Conservation (phyloP, 2,329 filamentous ascomycete genomes). For the Alternaria longipes region DNA sequence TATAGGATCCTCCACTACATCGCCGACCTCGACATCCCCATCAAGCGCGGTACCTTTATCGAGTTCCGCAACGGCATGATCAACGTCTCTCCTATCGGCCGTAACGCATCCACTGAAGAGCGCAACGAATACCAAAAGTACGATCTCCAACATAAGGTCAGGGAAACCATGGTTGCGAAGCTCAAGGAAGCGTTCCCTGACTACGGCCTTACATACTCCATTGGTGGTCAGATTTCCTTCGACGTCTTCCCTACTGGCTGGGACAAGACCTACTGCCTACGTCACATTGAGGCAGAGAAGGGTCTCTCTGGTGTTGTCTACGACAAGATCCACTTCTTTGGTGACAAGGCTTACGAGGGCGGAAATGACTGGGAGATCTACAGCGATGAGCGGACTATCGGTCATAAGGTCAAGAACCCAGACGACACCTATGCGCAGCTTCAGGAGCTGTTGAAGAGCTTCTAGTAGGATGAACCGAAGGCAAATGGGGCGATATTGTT, state of each 20-base stretch:
- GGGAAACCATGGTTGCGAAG: slow-evolving; percentile 77
- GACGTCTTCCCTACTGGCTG: slow-evolving; percentile 96
- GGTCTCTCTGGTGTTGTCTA: slow-evolving; percentile 74
- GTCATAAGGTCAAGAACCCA: slow-evolving; percentile 82
- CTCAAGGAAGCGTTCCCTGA: slow-evolving; percentile 85
- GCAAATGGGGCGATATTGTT: background rate
- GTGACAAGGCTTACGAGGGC: slow-evolving; percentile 90
- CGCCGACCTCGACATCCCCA: slow-evolving; percentile 81
- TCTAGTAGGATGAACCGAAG: slow-evolving; percentile 21
- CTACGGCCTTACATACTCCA: slow-evolving; percentile 88
- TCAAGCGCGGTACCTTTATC: slow-evolving; percentile 85
- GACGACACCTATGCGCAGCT: slow-evolving; percentile 83
- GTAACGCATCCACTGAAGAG: slow-evolving; percentile 85
- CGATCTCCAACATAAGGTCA: slow-evolving; percentile 79
- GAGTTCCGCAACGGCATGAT: slow-evolving; percentile 94
- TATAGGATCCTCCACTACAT: slow-evolving; percentile 75
- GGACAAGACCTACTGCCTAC: slow-evolving; percentile 98
- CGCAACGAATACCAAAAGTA: slow-evolving; percentile 82
- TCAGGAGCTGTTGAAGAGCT: slow-evolving; percentile 74
- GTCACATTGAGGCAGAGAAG: slow-evolving; percentile 84
- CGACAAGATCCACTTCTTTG: slow-evolving; percentile 95
- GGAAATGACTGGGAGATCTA: slow-evolving; percentile 98
- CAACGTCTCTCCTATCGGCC: slow-evolving; percentile 83
- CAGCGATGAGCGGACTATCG: slow-evolving; percentile 79
- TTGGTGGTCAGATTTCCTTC: slow-evolving; percentile 97